Evolutionary conservation across 2,329 filamentous ascomycete species (phyloP), one percentile per base, ranked within the genome.

Genomic region (Fusarium xylarioides): DNA sequence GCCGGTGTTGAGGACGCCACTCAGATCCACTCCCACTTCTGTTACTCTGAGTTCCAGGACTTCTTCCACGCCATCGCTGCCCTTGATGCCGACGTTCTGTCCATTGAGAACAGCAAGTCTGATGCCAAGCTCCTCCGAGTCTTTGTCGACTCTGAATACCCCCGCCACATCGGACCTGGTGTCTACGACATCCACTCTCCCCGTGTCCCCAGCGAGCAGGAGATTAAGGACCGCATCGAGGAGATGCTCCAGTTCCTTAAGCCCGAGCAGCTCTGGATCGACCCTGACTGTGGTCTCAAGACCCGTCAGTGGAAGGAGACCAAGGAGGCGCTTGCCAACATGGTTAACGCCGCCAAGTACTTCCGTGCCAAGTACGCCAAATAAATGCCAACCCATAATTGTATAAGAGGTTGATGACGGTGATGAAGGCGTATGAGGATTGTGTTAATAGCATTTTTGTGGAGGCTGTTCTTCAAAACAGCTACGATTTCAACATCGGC

Each of bases 1-100:
- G 91, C 95, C 70, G 96, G 95, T 84, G 95, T 99, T 71, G 87
- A 95, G 86, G 94, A 99, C 85, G 93, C 92, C 67, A 99, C 96
- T 78, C 96, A 99, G 90, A 98, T 99, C 85, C 96, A 99, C 92
- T 98, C 95, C 74, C 96, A 99, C 90, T 99, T 99, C 93, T 99
- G 96, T 86, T 99, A 99, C 92, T 98, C 96, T 59, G 96, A 99
- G 90, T 99, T 99, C 94, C 96, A 99, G 88, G 96, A 99, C 90
- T 99, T 99, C 91, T 99, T 99, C 95, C 94, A 98, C 87, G 96
- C 96, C 86, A 99, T 99, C 80, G 94, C 96, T 76, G 95, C 96
- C 71, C 92, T 99, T 75, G 96, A 99, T 83, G 95, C 96, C 74
- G 96, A 99, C 86, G 96, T 99, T 74, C 92, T 99, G 81, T 97